Percentiles rank a stretch among this genome's conserved stretches.
Conservation (phyloP, 768 basidiomycete species). For the Rhizopogon vulgaris region DNA sequence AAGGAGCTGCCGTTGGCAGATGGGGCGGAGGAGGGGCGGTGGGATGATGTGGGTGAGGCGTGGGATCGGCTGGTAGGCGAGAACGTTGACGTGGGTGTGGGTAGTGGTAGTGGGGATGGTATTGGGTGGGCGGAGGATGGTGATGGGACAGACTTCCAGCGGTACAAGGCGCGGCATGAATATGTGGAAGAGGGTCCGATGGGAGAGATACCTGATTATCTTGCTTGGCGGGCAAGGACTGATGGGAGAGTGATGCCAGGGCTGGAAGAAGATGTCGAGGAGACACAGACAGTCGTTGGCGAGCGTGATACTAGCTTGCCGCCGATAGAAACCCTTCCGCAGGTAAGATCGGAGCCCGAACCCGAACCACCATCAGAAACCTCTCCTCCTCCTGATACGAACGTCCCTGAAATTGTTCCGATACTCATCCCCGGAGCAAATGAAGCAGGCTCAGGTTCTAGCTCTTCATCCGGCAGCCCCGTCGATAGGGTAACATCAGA, state of each 20-base stretch:
- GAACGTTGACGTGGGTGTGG: constrained; percentile 16
- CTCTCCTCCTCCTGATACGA: background rate
- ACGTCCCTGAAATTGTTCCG: background rate
- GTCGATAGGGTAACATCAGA: constrained; percentile 21
- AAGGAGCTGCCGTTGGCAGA: constrained; percentile 31
- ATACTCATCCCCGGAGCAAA: background rate
- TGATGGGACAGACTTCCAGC: constrained; percentile 27
- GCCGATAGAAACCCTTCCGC: background rate
- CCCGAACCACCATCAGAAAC: background rate
- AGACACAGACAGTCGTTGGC: constrained; percentile 2
- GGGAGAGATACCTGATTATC: constrained; percentile 34
- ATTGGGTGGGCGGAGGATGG: constrained; percentile 51
- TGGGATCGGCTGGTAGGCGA: constrained; percentile 45
- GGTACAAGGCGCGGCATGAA: constrained; percentile 13
- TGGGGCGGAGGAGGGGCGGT: constrained; percentile 29
- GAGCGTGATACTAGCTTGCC: constrained; percentile 2
- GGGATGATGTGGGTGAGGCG: constrained; percentile 47
- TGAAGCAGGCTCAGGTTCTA: constrained; percentile 34
- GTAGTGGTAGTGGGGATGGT: constrained; percentile 27
- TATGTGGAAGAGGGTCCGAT: constrained; percentile 34
- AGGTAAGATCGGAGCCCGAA: constrained; percentile 4
- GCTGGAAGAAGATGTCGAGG: background rate
- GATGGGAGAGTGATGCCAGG: background rate
- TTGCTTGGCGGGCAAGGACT: background rate
- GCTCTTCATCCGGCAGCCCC: constrained; percentile 45